phyloP scores from a whole-genome alignment of 2,329 filamentous ascomycete species.

The Colletotrichum neosansevieriae region DNA sequence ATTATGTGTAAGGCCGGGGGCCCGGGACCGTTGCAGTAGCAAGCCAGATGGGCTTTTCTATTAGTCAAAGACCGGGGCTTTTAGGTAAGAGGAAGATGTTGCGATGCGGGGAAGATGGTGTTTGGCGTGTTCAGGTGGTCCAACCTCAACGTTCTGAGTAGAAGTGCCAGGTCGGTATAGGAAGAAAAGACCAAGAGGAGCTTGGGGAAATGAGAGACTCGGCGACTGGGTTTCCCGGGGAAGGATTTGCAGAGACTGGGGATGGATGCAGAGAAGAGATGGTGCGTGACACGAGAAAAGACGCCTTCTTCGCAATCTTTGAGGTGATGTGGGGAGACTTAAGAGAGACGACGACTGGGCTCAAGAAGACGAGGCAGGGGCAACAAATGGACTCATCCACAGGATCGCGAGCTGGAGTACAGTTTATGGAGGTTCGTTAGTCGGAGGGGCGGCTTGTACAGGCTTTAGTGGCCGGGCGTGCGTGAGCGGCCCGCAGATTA shows the following conservation, averaged over 20 bases:
- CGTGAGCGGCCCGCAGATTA: slow-evolving; percentile 41
- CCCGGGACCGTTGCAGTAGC: slow-evolving; percentile 24
- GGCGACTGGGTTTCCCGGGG: neutral
- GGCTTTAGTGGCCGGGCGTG: slow-evolving; percentile 24
- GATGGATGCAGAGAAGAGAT: slow-evolving; percentile 43
- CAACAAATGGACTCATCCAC: slow-evolving; percentile 15
- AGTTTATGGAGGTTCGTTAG: slow-evolving; percentile 20
- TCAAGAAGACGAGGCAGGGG: slow-evolving; percentile 25
- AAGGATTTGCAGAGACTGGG: slow-evolving; percentile 4
- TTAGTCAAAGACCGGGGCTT: slow-evolving; percentile 58
- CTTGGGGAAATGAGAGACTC: slow-evolving; percentile 15
- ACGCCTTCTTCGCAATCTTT: slow-evolving; percentile 41
- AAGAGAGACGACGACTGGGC: slow-evolving; percentile 1
- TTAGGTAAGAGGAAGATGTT: slow-evolving; percentile 61
- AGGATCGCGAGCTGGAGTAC: slow-evolving; percentile 27
- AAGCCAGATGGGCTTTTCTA: slow-evolving; percentile 51
- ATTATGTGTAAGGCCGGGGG: slow-evolving; percentile 37
- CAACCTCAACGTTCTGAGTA: slow-evolving; percentile 39
- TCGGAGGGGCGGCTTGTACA: slow-evolving; percentile 22
- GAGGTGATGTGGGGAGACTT: slow-evolving; percentile 35
- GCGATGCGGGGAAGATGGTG: slow-evolving; percentile 56
- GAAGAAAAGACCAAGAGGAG: slow-evolving; percentile 41
- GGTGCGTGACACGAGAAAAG: slow-evolving; percentile 40
- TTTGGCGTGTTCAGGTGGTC: slow-evolving; percentile 40
- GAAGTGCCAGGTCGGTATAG: slow-evolving; percentile 35